Percentiles rank a stretch among this genome's conserved stretches.
These are phyloP conservation scores for Diaporthe vaccinii DNA, from an alignment of 2,329 filamentous ascomycete species.

Conservation along the genomic window DNA sequence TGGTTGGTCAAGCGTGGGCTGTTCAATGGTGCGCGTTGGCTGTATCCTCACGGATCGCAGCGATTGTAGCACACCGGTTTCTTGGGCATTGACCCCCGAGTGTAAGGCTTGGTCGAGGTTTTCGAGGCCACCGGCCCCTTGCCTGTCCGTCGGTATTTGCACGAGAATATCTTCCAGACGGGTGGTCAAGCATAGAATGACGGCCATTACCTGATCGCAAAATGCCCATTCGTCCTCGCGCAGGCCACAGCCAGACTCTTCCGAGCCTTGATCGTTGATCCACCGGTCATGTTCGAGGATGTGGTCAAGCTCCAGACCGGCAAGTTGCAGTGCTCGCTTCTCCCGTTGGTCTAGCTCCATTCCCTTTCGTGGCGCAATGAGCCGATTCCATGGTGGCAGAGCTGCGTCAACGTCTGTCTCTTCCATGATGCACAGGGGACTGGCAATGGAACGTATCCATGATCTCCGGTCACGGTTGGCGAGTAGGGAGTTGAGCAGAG, in stretches of 20 bases:
- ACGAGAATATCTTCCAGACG: not conserved
- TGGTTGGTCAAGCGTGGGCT: not conserved
- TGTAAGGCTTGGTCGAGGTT: not conserved
- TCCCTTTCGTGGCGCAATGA: not conserved
- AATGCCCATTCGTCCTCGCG: not conserved
- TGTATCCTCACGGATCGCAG: not conserved
- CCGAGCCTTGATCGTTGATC: not conserved
- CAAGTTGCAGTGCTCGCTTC: not conserved
- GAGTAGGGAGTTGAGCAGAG: not conserved
- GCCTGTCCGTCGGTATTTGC: not conserved
- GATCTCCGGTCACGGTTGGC: not conserved
- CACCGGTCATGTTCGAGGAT: not conserved
- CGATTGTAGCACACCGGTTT: not conserved
- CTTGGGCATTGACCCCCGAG: not conserved
- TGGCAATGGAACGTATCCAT: conserved; percentile 1
- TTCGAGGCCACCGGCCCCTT: not conserved
- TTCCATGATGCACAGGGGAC: not conserved
- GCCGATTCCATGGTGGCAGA: not conserved
- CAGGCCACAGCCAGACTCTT: not conserved
- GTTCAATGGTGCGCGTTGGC: not conserved
- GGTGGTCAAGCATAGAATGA: not conserved
- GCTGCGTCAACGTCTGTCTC: not conserved
- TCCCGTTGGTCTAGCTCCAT: not conserved
- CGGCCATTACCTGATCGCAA: not conserved
- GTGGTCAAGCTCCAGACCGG: not conserved